phyloP scores from a whole-genome alignment of 2,329 filamentous ascomycete genomes.

The Plectosphaerella cucumerina region DNA sequence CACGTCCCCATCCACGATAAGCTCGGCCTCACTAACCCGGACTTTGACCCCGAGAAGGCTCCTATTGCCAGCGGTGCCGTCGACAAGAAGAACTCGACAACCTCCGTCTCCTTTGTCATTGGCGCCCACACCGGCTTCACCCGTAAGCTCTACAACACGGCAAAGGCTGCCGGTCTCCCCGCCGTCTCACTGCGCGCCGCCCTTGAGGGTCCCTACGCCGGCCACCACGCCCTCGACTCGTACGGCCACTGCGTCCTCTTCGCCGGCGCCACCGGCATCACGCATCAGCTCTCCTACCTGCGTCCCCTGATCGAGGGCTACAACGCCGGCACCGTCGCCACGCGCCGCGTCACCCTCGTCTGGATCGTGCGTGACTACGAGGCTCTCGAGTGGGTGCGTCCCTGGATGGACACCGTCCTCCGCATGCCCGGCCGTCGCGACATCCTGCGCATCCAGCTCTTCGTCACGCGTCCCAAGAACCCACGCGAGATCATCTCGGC shows the following conservation, averaged over 20 bases:
- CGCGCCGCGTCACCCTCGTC: conserved; percentile 75
- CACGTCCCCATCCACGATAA: conserved; percentile 38
- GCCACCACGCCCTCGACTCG: conserved; percentile 79
- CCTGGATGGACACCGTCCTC: conserved; percentile 74
- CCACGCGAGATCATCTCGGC: conserved; percentile 76
- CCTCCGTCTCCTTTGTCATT: conserved; percentile 74
- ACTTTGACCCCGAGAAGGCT: conserved; percentile 30
- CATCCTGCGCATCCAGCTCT: conserved; percentile 80
- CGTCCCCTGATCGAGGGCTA: conserved; percentile 69
- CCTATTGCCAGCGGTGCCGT: conserved; percentile 24
- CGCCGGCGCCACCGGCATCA: conserved; percentile 90
- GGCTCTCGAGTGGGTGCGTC: conserved; percentile 87
- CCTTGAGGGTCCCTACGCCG: conserved; percentile 86
- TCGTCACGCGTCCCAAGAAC: conserved; percentile 82
- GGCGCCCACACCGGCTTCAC: conserved; percentile 88
- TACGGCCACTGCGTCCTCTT: conserved; percentile 91
- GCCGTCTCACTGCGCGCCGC: conserved; percentile 64
- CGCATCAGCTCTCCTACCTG: conserved; percentile 87
- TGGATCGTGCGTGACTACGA: conserved; percentile 92
- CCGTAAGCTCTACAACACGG: conserved; percentile 70
- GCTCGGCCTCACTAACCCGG: conserved; percentile 24
- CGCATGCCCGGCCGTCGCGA: conserved; percentile 77
- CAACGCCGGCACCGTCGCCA: conserved; percentile 69
- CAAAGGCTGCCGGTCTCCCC: conserved; percentile 46
- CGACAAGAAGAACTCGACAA: conserved; percentile 39